Base-by-base conservation (phyloP, 768 basidiomycete genomes). In the Lactarius vividus region DNA sequence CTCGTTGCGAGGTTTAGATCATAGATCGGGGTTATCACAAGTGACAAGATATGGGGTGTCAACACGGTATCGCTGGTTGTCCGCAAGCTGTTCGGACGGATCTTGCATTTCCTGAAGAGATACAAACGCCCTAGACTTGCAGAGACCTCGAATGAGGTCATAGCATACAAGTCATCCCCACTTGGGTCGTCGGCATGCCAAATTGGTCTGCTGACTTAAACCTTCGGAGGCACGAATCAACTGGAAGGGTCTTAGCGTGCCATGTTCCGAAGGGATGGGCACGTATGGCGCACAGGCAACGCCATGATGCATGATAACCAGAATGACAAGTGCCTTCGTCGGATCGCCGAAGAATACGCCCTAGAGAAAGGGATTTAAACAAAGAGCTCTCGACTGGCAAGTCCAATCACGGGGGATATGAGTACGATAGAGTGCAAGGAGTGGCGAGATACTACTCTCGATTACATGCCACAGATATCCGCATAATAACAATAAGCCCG, bases 51-150 rank as follows among this genome's bases (percentile, higher is more conserved):
- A 20, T 37, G 33, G 26, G 39, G 13, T 23, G 33, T 31, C 28
- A 40, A 15, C n/a, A 4, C n/a, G 18, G 23, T 33, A 26, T n/a
- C 20, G 37, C 33, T 20, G 58, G 52, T 9, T 40, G 23, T 31
- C 42, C 40, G 39, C 46, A 44, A 18, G n/a, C 20, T 57, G 37
- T 15, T 52, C 65, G 65, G 65, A 53, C 65, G 65, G 65, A 66
- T 66, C 65, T 66, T 58, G 65, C 16, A 5, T 29, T 39, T 29
- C 35, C 11, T n/a, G 28, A 18, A 28, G 26, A 31, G 15, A 55
- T 31, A 55, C 29, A 3, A 55, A 55, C 15, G 53, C n/a, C 31
- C 54, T 29, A 31, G 52, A 53, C 52, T 18, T 15, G 2, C 18
- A 7, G 13, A 16, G 6, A 3, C 29, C 31, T 55, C 54, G 10